Evolutionary conservation across 1,139 yeast species (phyloP).

Genomic region (Kodamaea anthophila): DNA sequence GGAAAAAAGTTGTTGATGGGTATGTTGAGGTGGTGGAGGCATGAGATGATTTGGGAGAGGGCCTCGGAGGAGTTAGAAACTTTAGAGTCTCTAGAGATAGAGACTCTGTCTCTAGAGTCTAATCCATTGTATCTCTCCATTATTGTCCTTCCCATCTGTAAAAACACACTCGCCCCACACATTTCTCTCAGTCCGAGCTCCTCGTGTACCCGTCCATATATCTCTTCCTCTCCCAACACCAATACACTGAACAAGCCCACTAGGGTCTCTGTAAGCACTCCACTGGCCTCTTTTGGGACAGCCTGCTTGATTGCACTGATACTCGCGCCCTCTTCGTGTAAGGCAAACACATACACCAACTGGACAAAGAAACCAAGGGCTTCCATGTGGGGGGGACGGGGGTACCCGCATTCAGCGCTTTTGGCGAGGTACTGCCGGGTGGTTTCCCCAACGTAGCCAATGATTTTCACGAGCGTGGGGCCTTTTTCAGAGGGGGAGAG

Average conservation of each 20-base stretch:
- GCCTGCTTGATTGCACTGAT: conserved; percentile 32
- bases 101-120: too few species aligned
- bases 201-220: conserved; percentile 59
- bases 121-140: conserved; percentile 41
- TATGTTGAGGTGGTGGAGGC: conserved; percentile 67
- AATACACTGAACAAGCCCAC: conserved; percentile 37
- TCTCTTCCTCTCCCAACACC: conserved; percentile 26
- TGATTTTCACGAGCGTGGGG: conserved; percentile 19
- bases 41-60: conserved; percentile 66
- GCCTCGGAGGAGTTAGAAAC: too few species aligned
- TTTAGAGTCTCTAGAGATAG: too few species aligned
- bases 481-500: conserved; percentile 11
- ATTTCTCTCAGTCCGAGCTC: conserved; percentile 64
- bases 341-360: conserved; percentile 36
- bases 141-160: conserved; percentile 52
- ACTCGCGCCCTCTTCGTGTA: conserved; percentile 45
- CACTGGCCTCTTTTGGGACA: conserved; percentile 21
- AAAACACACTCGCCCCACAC: conserved; percentile 63
- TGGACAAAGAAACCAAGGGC: conserved; percentile 22
- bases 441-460: conserved; percentile 45
- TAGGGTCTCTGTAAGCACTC: conserved; percentile 49
- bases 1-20: conserved; percentile 57
- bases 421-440: conserved; percentile 20
- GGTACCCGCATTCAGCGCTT: conserved; percentile 21
- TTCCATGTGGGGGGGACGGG: not conserved